phyloP scores from a whole-genome alignment of 257 asterid species.

The Gardenia jasminoides region DNA sequence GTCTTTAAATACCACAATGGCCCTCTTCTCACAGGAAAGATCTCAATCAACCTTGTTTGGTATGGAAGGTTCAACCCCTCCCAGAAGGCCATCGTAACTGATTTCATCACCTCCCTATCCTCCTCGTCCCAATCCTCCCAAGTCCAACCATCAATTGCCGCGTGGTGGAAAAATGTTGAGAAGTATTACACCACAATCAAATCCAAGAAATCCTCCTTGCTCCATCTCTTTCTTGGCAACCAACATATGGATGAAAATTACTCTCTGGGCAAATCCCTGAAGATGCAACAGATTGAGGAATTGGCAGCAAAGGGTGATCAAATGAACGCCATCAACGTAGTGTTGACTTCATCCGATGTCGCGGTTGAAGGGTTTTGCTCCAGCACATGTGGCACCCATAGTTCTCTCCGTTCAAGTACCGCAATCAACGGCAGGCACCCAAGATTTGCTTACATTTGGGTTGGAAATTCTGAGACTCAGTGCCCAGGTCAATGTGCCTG shows the following conservation, averaged over 20 bases:
- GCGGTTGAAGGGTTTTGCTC: conserved; percentile 35
- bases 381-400: conserved; percentile 36
- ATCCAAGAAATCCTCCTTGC: conserved; percentile 3
- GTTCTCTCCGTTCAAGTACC: conserved; percentile 2
- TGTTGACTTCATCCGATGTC: conserved; percentile 35
- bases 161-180: conserved; percentile 30
- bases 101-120: conserved; percentile 25
- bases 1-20: conserved; percentile 35
- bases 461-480: conserved; percentile 35
- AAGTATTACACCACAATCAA: conserved; percentile 17
- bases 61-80: conserved; percentile 31
- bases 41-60: conserved; percentile 21
- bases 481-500: conserved; percentile 44
- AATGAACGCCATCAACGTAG: conserved; percentile 18
- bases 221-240: conserved; percentile 1
- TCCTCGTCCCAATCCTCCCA: conserved; percentile 4
- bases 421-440: neutral
- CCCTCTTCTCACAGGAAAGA: conserved; percentile 22
- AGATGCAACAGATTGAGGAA: conserved; percentile 15
- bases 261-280: conserved; percentile 27
- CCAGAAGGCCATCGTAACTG: conserved; percentile 19
- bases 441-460: conserved; percentile 26
- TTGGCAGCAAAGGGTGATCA: conserved; percentile 20
- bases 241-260: conserved; percentile 21
- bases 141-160: conserved; percentile 24